Percentiles rank a stretch among this genome's conserved stretches.
phyloP scores from a whole-genome alignment of 169 alveolate genomes.

The Ichthyophthirius multifiliis region DNA sequence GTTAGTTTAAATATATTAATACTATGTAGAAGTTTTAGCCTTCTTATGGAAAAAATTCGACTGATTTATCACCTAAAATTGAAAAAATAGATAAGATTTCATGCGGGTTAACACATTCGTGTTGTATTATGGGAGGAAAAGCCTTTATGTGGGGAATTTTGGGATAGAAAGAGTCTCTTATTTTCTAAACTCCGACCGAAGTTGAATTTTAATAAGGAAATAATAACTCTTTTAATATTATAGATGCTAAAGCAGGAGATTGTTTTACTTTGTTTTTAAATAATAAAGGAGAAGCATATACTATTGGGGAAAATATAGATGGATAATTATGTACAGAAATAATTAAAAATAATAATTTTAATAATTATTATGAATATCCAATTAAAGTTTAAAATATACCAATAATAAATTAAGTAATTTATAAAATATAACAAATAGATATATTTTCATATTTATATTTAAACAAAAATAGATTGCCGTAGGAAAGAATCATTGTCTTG shows the following conservation, averaged over 20 bases:
- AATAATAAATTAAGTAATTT: constrained; percentile 39
- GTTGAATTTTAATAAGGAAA: constrained; percentile 24
- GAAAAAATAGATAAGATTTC: constrained; percentile 53
- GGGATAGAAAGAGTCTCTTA: not conserved
- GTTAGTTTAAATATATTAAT: constrained; percentile 53
- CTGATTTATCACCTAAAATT: not conserved
- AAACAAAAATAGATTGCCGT: constrained; percentile 42
- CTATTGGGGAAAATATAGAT: constrained; percentile 32
- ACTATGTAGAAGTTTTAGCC: constrained; percentile 1
- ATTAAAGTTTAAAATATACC: constrained; percentile 40
- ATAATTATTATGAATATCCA: constrained; percentile 17
- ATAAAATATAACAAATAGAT: not conserved
- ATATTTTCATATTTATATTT: not conserved
- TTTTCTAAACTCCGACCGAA: constrained; percentile 34
- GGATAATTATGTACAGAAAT: constrained; percentile 27
- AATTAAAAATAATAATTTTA: too few species aligned
- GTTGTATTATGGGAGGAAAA: constrained; percentile 56
- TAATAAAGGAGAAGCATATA: constrained; percentile 25
- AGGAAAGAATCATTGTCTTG: constrained; percentile 76
- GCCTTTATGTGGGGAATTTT: constrained; percentile 59
- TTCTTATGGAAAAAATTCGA: constrained; percentile 16
- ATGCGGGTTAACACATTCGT: constrained; percentile 68
- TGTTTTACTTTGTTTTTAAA: constrained; percentile 48
- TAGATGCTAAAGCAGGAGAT: constrained; percentile 59
- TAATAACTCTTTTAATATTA: constrained; percentile 28